Percentiles rank a stretch among this genome's conserved stretches.
Conservation (phyloP, 2,329 filamentous ascomycete species). For the Verruconis gallopava region DNA sequence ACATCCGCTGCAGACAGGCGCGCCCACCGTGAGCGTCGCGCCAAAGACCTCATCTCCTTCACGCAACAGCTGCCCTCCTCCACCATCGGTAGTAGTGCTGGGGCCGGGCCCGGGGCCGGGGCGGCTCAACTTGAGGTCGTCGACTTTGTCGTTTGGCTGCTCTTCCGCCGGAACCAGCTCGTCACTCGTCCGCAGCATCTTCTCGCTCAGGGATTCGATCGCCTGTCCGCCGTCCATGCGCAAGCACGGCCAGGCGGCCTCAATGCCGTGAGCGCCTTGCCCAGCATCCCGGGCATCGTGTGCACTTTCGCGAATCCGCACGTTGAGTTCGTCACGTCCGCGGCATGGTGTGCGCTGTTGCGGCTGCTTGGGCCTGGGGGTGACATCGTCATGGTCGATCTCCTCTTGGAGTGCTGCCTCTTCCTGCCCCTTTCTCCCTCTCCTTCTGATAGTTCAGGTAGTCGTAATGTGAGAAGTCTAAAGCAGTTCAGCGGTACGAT, state of each 20-base stretch:
- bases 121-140: constrained; percentile 32
- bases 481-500: constrained; percentile 6
- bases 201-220: constrained; percentile 72
- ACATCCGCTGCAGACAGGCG: constrained; percentile 20
- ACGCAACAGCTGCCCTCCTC: constrained; percentile 30
- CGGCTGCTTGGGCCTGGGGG: constrained; percentile 61
- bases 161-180: constrained; percentile 49
- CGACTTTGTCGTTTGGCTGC: constrained; percentile 50
- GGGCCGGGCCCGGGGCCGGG: constrained; percentile 21
- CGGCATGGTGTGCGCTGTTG: constrained; percentile 65
- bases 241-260: constrained; percentile 14
- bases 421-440: too few species aligned
- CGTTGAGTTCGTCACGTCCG: constrained; percentile 52
- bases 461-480: constrained; percentile 1
- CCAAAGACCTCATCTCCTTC: constrained; percentile 30
- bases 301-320: constrained; percentile 55
- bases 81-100: constrained; percentile 18
- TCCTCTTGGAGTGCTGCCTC: constrained; percentile 66
- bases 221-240: constrained; percentile 21
- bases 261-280: constrained; percentile 20
- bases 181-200: constrained; percentile 53
- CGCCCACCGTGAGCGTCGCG: constrained; percentile 12
- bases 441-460: too few species aligned
- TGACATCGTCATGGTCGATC: constrained; percentile 62
- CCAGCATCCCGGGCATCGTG: constrained; percentile 53